A percentile compares a stretch with the other conserved stretches of the same genome.
phyloP scores from a whole-genome alignment of 2,329 filamentous ascomycete genomes.

The Alternaria sp. region DNA sequence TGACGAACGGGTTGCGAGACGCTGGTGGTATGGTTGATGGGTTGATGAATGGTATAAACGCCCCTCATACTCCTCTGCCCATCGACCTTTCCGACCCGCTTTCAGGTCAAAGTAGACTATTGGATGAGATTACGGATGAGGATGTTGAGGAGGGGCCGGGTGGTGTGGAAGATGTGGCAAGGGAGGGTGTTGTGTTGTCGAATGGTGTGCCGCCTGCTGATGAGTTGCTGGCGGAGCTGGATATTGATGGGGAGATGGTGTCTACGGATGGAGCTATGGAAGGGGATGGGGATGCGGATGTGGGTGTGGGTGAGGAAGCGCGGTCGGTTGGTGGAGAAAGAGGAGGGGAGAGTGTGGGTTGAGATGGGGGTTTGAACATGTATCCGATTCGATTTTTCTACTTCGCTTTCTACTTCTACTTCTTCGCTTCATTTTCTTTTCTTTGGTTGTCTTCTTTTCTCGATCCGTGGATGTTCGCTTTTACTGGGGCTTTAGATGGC shows the following conservation, averaged over 20 bases:
- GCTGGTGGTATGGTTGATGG: too few species aligned
- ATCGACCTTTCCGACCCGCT: not conserved
- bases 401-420: not conserved
- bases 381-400: not conserved
- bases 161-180: conserved; percentile 11
- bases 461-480: too few species aligned
- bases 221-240: not conserved
- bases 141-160: conserved; percentile 22
- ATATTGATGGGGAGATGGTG: not conserved
- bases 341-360: too few species aligned
- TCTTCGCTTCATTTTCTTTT: too few species aligned
- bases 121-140: not conserved
- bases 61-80: not conserved
- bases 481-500: not conserved
- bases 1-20: not conserved
- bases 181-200: conserved; percentile 15
- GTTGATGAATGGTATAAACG: not conserved
- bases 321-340: too few species aligned
- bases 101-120: not conserved
- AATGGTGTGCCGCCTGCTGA: conserved; percentile 12
- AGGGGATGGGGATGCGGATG: too few species aligned
- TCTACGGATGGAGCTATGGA: rapidly evolving
- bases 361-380: not conserved
- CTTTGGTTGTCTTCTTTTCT: too few species aligned
- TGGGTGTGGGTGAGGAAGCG: too few species aligned